Percentiles rank a stretch among this genome's conserved stretches.
Evolutionary conservation across 352 stramenopile genomes (phyloP).

Genomic region (Globisporangium uncinulatum): DNA sequence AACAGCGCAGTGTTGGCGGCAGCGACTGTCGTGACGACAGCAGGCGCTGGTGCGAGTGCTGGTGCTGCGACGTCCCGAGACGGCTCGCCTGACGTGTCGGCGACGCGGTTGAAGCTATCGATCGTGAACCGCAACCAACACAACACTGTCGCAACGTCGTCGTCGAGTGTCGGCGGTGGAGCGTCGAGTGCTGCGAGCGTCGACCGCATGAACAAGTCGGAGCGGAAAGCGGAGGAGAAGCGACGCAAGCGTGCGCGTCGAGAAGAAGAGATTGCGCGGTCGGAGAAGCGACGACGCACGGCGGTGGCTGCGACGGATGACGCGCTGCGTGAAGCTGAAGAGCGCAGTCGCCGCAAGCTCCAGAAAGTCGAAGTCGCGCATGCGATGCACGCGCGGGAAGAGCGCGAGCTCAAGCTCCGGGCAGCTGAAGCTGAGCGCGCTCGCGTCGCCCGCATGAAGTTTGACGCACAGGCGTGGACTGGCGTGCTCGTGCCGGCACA

Average conservation of each 20-base stretch:
- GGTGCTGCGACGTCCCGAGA: slow-evolving; percentile 3
- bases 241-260: slow-evolving; percentile 60
- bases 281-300: slow-evolving; percentile 70
- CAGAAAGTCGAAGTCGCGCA: slow-evolving; percentile 69
- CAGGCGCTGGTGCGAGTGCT: not conserved
- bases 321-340: slow-evolving; percentile 71
- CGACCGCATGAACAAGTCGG: slow-evolving; percentile 78
- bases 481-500: slow-evolving; percentile 32
- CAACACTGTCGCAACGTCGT: not conserved
- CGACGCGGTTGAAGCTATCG: slow-evolving; percentile 56
- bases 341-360: slow-evolving; percentile 54
- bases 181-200: slow-evolving; percentile 30
- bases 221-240: slow-evolving; percentile 84
- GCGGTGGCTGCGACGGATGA: slow-evolving; percentile 76
- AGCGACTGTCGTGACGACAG: slow-evolving; percentile 2
- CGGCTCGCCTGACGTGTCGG: slow-evolving; percentile 23
- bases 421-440: slow-evolving; percentile 41
- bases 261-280: slow-evolving; percentile 73
- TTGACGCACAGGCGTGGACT: slow-evolving; percentile 50
- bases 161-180: not conserved
- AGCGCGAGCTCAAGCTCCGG: slow-evolving; percentile 44
- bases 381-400: slow-evolving; percentile 51
- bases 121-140: slow-evolving; percentile 39
- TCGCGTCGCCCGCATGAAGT: slow-evolving; percentile 49
- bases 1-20: slow-evolving; percentile 1